Base-by-base conservation (phyloP, 257 asterid species). In the Solanum lycopersicoides region DNA sequence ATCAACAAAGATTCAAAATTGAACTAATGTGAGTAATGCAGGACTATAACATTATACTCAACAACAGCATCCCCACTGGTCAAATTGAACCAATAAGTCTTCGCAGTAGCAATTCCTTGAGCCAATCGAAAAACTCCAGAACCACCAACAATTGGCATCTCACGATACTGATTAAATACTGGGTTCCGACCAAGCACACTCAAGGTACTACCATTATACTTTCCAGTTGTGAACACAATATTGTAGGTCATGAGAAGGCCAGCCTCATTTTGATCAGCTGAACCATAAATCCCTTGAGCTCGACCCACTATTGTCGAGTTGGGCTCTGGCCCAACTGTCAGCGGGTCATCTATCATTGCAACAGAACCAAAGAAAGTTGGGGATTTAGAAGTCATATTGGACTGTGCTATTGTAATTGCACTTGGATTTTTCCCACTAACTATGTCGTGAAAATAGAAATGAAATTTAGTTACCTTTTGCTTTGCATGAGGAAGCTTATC, bases 91-190 rank as follows among this genome's bases (percentile, higher is more conserved):
- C 59, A 80, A 72, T 75, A 39, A 0, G 91, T 89, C 16, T 44
- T 88, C 0, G 88, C 84, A 1, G 82, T 86, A 16, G 83, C 93
- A 0, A 90, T n/a, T 3, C 95, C 95, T 21, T 91, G 89, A 7
- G 93, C 92, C 16, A 92, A 86, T 8, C 93, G 89, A 73, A 93
- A 94, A 5, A 50, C 89, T 15, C 95, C 95, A 11, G 94, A 86
- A 28, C 93, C 94, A 6, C 94, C 95, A 5, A 88, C 35, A 2
- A 92, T 88, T 5, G 93, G 86, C 89, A 92, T 35, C 90, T 94
- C 96, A 0, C 93, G 89, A 15, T 83, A 86, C 86, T 86, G 25
- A 3, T 56, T 37, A 42, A 74, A 53, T 4, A 87, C 34, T 2
- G 93, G 91, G 15, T 89, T 90, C 23, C 89, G 86, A 3, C 91